Percentiles rank a stretch among this genome's conserved stretches.
These are phyloP conservation scores for Psilocybe azurescens DNA, from an alignment of 768 basidiomycete genomes.

Conservation along the genomic window DNA sequence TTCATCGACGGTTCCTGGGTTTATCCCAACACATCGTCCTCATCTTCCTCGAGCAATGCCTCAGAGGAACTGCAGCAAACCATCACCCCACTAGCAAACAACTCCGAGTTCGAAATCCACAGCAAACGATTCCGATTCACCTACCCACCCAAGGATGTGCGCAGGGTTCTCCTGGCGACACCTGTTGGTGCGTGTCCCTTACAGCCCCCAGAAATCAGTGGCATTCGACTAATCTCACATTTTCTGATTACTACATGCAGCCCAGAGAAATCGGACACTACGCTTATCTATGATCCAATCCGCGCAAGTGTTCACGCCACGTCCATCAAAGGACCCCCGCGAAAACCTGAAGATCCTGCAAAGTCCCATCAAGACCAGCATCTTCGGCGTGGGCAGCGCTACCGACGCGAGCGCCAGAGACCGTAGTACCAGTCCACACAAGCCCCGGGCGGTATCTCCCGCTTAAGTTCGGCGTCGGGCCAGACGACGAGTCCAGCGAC, in stretches of 20 bases:
- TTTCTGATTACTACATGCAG: not conserved
- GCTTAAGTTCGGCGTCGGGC: slow-evolving; percentile 19
- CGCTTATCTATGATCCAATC: slow-evolving; percentile 80
- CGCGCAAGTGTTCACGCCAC: slow-evolving; percentile 75
- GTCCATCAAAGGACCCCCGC: slow-evolving; percentile 60
- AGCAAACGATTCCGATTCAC: slow-evolving; percentile 73
- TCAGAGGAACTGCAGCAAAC: slow-evolving; percentile 36
- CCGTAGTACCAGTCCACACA: slow-evolving; percentile 31
- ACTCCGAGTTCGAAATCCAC: slow-evolving; percentile 70
- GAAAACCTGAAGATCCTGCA: slow-evolving; percentile 71
- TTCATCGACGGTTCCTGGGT: slow-evolving; percentile 68
- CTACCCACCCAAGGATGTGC: slow-evolving; percentile 77
- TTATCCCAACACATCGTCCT: slow-evolving; percentile 42
- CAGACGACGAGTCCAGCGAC: slow-evolving; percentile 13
- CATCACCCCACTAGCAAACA: slow-evolving; percentile 68
- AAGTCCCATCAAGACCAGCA: slow-evolving; percentile 53
- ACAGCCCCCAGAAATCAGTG: slow-evolving; percentile 14
- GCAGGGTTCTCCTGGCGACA: slow-evolving; percentile 54
- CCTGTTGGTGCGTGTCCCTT: slow-evolving; percentile 43
- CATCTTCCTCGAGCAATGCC: slow-evolving; percentile 6
- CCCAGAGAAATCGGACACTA: slow-evolving; percentile 47
- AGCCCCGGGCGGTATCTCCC: slow-evolving; percentile 32
- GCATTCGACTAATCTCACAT: not conserved
- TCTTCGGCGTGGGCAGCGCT: slow-evolving; percentile 20
- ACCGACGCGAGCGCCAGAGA: slow-evolving; percentile 5